Evolutionary conservation across 2,329 filamentous ascomycete genomes (phyloP).

Genomic region (Apiospora aurea): DNA sequence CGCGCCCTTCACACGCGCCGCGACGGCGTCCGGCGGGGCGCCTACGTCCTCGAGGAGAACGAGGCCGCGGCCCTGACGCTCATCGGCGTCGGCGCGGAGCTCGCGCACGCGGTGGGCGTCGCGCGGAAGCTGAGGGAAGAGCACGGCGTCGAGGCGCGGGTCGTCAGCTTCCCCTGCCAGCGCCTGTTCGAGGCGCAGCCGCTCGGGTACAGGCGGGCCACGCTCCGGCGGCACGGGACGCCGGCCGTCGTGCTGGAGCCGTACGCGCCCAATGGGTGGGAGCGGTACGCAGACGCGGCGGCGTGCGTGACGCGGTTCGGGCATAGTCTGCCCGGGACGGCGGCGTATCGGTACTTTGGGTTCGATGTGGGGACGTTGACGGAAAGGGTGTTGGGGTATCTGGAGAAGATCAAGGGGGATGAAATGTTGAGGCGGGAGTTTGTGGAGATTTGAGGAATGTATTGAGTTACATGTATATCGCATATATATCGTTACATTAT

Average conservation of each 20-base stretch:
- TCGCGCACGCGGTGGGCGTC: slow-evolving; percentile 51
- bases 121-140: slow-evolving; percentile 46
- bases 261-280: slow-evolving; percentile 65
- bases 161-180: slow-evolving; percentile 55
- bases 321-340: slow-evolving; percentile 60
- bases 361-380: slow-evolving; percentile 48
- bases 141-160: slow-evolving; percentile 46
- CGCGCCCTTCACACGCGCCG: slow-evolving; percentile 40
- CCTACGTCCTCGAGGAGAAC: slow-evolving; percentile 47
- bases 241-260: slow-evolving; percentile 67
- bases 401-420: slow-evolving; percentile 27
- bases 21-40: slow-evolving; percentile 47
- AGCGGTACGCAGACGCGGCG: slow-evolving; percentile 65
- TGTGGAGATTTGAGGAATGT: slow-evolving; percentile 24
- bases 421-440: slow-evolving; percentile 29
- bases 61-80: slow-evolving; percentile 47
- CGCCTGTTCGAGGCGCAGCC: slow-evolving; percentile 52
- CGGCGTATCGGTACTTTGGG: slow-evolving; percentile 63
- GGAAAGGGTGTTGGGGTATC: slow-evolving; percentile 25
- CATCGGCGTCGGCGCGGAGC: slow-evolving; percentile 47
- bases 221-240: slow-evolving; percentile 49
- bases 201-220: slow-evolving; percentile 52
- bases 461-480: slow-evolving; percentile 22
- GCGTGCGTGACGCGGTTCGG: slow-evolving; percentile 62
- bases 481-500: no score